Evolutionary conservation across 2,329 filamentous ascomycete genomes (phyloP), one percentile per base, ranked within the genome.

Genomic region (Calonectria hongkongensis): DNA sequence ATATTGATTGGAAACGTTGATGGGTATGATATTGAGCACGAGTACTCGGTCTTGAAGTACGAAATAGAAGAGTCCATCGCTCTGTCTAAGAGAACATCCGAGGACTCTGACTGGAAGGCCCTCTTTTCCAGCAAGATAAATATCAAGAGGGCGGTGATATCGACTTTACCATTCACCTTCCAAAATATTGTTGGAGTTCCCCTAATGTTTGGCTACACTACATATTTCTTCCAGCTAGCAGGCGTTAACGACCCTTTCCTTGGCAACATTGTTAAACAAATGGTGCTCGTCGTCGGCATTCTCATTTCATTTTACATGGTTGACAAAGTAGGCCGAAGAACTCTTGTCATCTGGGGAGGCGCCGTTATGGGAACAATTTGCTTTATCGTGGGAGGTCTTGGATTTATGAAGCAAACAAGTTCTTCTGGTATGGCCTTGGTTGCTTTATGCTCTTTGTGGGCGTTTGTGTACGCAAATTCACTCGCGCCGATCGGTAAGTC

Each of bases 181-280:
- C 78, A 79, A 41, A 76, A 77, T 27, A 66, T 77, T 30, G 75
- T 78, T 10, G 78, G 77, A 9, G 75, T 76, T 2, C 77, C 77
- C 0, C 70, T 79, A 2, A 74, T 79, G 62, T 78, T 77, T 47
- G 71, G 71, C 16, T 79, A 79, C 41, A 73, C 76, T 2, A 77
- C 73, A 27, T 79, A 79, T 25, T 79, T 79, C 54, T 79, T 79
- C 66, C 60, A 75, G 43, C 73, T 78, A 2, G 76, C 77, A 7
- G 71, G 74, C 9, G 70, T 78, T 6, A 54, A 68, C 1, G 75
- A 79, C 33, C 78, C 78, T 4, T 79, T 79, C 62, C 65, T 78
- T 2, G 76, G 75, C 2, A 79, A 75, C 25, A 62, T 79, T 9
- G 60, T 79, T 18, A 76, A 71, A 33, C 67, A 72, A 15, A 70